Base-by-base conservation (phyloP, 2,329 filamentous ascomycete species). In the Aspergillus transmontanensis region DNA sequence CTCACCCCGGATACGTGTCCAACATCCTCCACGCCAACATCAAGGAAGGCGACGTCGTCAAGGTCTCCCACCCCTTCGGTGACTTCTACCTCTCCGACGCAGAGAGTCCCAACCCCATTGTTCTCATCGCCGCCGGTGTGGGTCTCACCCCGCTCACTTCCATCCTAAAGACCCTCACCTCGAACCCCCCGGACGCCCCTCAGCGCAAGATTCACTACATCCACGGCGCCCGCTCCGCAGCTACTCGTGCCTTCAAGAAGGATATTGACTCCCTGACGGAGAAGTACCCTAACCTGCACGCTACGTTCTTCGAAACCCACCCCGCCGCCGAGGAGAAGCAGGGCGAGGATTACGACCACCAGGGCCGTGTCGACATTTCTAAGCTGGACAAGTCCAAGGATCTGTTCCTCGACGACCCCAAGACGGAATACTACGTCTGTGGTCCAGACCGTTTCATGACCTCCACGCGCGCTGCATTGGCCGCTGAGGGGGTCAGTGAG, bases 401-500 rank as follows among this genome's bases (percentile, higher is more conserved):
- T 53, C 78, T 94, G n/a, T 86, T 83, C 67, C 72, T 89, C 1
- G 78, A 81, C 23, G 80, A 89, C 68, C 57, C 76, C 0, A 77
- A 77, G 50, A 82, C 91, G 0, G 81, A 88, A 71, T 94, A 93
- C 75, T 93, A 86, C 69, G 79, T 92, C 59, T 94, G 91, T 71
- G 91, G 91, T 0, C 90, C 91, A 0, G 82, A 84, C 64, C 73
- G 75, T 9, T 94, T 93, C 81, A 94, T 94, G 91, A 70, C 83
- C 11, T 84, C 86, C 43, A 79, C 86, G 26, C 80, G 86, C 66
- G 75, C 77, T 9, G 82, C 80, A 68, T 79, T 93, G 61, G 77
- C 82, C 68, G 78, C 71, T 3, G 76, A 81, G 60, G 89, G 89
- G 0, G 88, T 93, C 1, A 76, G 80, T 1, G 75, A 77, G n/a